Evolutionary conservation across 345 rosid genomes (phyloP), one percentile per base, ranked within the genome.

Genomic region (Abelmoschus esculentus): DNA sequence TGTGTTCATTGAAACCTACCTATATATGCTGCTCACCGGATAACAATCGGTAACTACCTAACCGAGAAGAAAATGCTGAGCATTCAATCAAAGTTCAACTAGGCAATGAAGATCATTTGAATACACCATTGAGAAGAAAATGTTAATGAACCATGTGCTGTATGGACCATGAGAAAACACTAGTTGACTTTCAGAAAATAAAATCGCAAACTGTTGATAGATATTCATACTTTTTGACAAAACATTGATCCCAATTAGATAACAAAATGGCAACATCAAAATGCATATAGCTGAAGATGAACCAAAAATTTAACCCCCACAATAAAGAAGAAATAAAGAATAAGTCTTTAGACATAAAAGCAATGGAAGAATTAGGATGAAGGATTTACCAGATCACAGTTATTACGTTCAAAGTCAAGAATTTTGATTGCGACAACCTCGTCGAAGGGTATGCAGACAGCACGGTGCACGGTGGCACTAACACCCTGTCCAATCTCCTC

Each of bases 401-500:
- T 90, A 66, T 86, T 86, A 22, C 97, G 92, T 76, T 93, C 98
- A 52, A 93, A 93, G 74, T 93, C 98, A 50, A 93, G 96, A 78
- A 93, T 90, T 88, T 93, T 93, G 76, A 93, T 85, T 31, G 98
- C 93, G 50, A 93, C 92, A 67, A 89, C 69, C 79, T 93, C 92
- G 65, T 82, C 80, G 71, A 85, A 76, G 0, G 96, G 87, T 29
- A 85, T 67, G 38, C 98, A 93, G 50, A 87, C 67, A 61, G 98
- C 96, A 15, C 96, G 96, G 66, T 84, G 92, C 38, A 93, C 96
- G 8, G 88, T 58, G 56, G 98, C 98, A 74, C 98, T 93, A 2
- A 89, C 92, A 34, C 98, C 97, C 66, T 90, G 93, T 0, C 97
- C 98, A 17, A 93, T 83, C 74, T 86, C 90, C 75, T 93, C 97